Evolutionary conservation across 306 rosid genomes (phyloP), one percentile per base, ranked within the genome.

Genomic region (Malus asiatica): DNA sequence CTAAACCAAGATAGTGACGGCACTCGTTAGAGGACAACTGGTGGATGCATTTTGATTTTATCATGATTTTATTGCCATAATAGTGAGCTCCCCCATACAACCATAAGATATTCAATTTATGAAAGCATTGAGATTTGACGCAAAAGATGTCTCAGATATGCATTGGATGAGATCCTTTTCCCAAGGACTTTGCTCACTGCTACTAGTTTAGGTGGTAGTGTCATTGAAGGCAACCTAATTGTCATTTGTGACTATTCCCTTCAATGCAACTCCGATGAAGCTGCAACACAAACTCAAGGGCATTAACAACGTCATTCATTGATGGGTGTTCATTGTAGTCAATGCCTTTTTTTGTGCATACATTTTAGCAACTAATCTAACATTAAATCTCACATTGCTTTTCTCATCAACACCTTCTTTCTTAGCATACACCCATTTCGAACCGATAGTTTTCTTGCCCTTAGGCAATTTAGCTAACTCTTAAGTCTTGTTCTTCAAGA

Each of bases 281-380:
- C 23, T 77, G 75, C 79, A 82, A 42, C 8, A 72, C 82, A 10
- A 72, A 73, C 35, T 82, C 82, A 30, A 82, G 71, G 8, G 33
- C 52, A 60, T 68, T 19, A 29, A 77, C 61, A 2, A 77, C 79
- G 27, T 82, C 82, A 4, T 74, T 40, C 82, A 82, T 82, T 2
- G 85, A 77, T 8, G 85, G 85, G n/a, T 79, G 65, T 3, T 72
- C 68, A 0, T 32, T 32, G 35, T 32, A 32, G 6, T 32, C 6
- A 4, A 32, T 32, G 35, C 6, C 35, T 0, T 0, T 0, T 32
- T 32, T 32, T 32, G 42, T 38, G 42, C 42, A 6, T 38, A 38
- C 2, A 2, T 0, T 38, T 38, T 38, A 6, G 42, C 42, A 38
- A 38, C 9, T 38, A 38, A 38, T 38, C 10, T 38, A 5, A 2